Evolutionary conservation across 495 filamentous ascomycete species (phyloP).

Genomic region (Penicillium ochrochloron): DNA sequence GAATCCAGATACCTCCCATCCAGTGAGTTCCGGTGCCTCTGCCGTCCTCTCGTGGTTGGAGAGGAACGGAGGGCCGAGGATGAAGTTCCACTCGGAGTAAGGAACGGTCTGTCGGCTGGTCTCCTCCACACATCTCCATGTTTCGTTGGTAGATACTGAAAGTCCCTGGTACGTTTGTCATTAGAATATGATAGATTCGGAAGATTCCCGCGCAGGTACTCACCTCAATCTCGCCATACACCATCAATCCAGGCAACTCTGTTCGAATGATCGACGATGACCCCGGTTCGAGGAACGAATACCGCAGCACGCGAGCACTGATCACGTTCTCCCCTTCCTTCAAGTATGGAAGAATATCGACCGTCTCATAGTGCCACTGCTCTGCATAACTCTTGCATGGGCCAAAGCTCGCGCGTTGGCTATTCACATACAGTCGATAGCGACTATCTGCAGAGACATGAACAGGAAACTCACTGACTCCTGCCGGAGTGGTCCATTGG

Average conservation of each 20-base stretch:
- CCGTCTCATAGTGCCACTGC: slow-evolving; percentile 34
- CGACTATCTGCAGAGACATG: slow-evolving; percentile 38
- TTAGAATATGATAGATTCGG: not conserved
- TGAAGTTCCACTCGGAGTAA: slow-evolving; percentile 30
- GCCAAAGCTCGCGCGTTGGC: slow-evolving; percentile 29
- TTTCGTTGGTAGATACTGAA: slow-evolving; percentile 21
- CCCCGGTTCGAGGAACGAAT: slow-evolving; percentile 23
- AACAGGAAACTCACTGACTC: slow-evolving; percentile 9
- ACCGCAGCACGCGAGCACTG: slow-evolving; percentile 32
- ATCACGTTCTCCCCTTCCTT: slow-evolving; percentile 25
- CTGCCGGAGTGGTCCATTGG: slow-evolving; percentile 10
- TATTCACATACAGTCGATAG: slow-evolving; percentile 36
- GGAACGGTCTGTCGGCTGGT: slow-evolving; percentile 18
- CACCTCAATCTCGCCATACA: slow-evolving; percentile 20
- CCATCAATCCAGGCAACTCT: slow-evolving; percentile 29
- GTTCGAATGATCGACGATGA: slow-evolving; percentile 29
- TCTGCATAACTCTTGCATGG: slow-evolving; percentile 32
- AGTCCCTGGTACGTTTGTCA: slow-evolving; percentile 8
- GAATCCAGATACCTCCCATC: slow-evolving; percentile 23
- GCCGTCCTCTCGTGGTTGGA: slow-evolving; percentile 28
- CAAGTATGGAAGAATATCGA: slow-evolving; percentile 31
- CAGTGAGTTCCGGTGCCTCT: slow-evolving; percentile 15
- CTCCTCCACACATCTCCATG: slow-evolving; percentile 31
- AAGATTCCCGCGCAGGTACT: not conserved
- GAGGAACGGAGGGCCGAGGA: slow-evolving; percentile 34